phyloP scores from a whole-genome alignment of 2,329 filamentous ascomycete genomes.

The Cladophialophora bantiana region DNA sequence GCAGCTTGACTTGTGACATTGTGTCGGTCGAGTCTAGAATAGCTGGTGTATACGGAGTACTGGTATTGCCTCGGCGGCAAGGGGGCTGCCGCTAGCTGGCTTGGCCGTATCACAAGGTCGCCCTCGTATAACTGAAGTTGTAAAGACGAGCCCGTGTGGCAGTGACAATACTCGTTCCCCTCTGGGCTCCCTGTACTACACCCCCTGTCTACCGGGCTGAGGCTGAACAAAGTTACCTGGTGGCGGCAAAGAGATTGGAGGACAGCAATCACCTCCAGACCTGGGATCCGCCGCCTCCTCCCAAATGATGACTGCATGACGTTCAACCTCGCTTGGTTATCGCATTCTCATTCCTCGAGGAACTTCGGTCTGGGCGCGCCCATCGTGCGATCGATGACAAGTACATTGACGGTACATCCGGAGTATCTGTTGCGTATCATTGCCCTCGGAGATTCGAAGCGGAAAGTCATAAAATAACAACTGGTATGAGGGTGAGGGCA shows the following conservation, averaged over 20 bases:
- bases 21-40: constrained; percentile 13
- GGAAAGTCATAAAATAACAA: not conserved
- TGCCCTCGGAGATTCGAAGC: constrained; percentile 17
- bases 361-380: constrained; percentile 5
- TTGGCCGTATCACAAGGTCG: not conserved
- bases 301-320: constrained; percentile 37
- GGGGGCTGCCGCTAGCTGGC: not conserved
- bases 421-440: not conserved
- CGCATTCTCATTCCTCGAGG: constrained; percentile 4
- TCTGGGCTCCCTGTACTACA: not conserved
- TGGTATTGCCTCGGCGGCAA: constrained; percentile 8
- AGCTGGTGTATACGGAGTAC: constrained; percentile 4
- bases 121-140: constrained; percentile 17
- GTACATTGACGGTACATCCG: not conserved
- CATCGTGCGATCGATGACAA: not conserved
- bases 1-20: constrained; percentile 1
- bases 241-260: constrained; percentile 40
- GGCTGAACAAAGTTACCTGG: constrained; percentile 31
- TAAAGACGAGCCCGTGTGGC: constrained; percentile 29
- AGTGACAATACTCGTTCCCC: constrained; percentile 21
- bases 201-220: constrained; percentile 28
- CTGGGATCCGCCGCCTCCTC: constrained; percentile 23
- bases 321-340: constrained; percentile 20
- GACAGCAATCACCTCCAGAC: constrained; percentile 22
- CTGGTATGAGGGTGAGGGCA: constrained; percentile 17